Conservation (phyloP, 2,329 filamentous ascomycete species). For the Nigrospora oryzae region DNA sequence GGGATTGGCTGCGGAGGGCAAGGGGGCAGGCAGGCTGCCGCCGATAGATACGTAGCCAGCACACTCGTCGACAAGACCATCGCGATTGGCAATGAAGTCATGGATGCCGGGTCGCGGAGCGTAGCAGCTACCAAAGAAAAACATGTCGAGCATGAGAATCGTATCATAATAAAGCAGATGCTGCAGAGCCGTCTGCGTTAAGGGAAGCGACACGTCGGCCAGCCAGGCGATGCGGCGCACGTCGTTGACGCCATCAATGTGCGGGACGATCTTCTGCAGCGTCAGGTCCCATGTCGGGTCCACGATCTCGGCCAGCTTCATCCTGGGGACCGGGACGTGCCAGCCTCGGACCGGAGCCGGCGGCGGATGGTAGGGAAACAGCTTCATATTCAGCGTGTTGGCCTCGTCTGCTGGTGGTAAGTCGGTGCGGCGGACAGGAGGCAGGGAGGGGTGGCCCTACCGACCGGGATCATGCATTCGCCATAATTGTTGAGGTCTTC, state of each 20-base stretch:
- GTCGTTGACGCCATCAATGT: slow-evolving; percentile 86
- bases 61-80: slow-evolving; percentile 77
- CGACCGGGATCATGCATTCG: slow-evolving; percentile 96
- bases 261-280: slow-evolving; percentile 68
- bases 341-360: slow-evolving; percentile 74
- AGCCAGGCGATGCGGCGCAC: slow-evolving; percentile 78
- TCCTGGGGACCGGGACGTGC: slow-evolving; percentile 79
- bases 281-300: slow-evolving; percentile 68
- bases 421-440: slow-evolving; percentile 2
- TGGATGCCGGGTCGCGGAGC: slow-evolving; percentile 71
- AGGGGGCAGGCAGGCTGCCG: slow-evolving; percentile 7
- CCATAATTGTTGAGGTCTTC: slow-evolving; percentile 94
- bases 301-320: slow-evolving; percentile 55
- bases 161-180: slow-evolving; percentile 93
- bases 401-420: slow-evolving; percentile 58
- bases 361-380: slow-evolving; percentile 74
- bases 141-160: slow-evolving; percentile 83
- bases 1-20: background rate
- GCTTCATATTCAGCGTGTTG: slow-evolving; percentile 93
- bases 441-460: slow-evolving; percentile 34
- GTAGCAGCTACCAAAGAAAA: slow-evolving; percentile 90
- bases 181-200: slow-evolving; percentile 78
- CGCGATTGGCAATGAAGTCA: slow-evolving; percentile 67
- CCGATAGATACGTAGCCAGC: slow-evolving; percentile 65
- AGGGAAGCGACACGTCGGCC: slow-evolving; percentile 77